Conservation (phyloP, 805 yeast genomes). For the Monosporozyma aquatica region DNA sequence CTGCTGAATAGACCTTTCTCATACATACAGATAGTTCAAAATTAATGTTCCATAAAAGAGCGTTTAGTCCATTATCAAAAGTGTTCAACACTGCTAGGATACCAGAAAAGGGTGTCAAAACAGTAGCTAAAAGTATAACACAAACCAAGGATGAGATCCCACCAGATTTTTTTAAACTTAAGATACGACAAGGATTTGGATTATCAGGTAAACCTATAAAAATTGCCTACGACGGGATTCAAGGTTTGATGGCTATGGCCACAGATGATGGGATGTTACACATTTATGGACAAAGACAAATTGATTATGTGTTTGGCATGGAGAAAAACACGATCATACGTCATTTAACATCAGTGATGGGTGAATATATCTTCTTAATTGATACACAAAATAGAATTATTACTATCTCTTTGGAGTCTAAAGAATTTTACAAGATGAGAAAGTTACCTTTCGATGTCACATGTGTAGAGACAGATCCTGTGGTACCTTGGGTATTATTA, state of each 20-base stretch:
- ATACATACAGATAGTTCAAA: not conserved
- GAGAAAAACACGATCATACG: conserved; percentile 43
- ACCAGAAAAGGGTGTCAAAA: not conserved
- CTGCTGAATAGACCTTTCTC: too few species aligned
- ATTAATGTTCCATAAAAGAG: conserved; percentile 1
- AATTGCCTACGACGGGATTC: conserved; percentile 67
- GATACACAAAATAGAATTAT: conserved; percentile 52
- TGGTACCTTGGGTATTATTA: conserved; percentile 74
- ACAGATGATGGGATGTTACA: conserved; percentile 63
- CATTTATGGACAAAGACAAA: conserved; percentile 77
- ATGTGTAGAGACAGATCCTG: conserved; percentile 69
- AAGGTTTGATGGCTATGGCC: conserved; percentile 51
- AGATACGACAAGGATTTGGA: conserved; percentile 31
- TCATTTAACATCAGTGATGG: conserved; percentile 60
- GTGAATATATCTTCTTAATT: conserved; percentile 68
- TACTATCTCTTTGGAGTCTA: conserved; percentile 61
- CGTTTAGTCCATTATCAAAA: not conserved
- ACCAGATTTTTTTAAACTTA: not conserved
- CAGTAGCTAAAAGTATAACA: not conserved
- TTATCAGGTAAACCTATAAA: conserved; percentile 57
- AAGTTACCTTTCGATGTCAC: conserved; percentile 48
- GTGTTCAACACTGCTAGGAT: not conserved
- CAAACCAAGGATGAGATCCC: not conserved
- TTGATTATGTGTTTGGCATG: conserved; percentile 55
- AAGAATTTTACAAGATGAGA: conserved; percentile 38